Conservation (phyloP, 306 rosid species). For the Castanea mollissima region DNA sequence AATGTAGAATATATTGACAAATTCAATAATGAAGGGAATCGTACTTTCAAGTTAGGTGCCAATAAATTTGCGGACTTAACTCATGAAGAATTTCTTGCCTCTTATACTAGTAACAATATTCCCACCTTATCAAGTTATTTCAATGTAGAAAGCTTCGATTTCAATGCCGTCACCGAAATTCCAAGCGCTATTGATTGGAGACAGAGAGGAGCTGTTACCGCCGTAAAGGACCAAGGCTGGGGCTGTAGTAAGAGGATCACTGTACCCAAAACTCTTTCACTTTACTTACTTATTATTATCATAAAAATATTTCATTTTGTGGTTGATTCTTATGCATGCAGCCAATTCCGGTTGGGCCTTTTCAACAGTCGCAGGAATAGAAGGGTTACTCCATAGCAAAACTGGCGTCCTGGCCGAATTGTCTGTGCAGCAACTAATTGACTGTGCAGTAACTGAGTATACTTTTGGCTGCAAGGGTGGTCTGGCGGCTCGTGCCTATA, state of each 20-base stretch:
- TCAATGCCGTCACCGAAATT: background rate
- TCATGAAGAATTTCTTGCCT: slow-evolving; percentile 37
- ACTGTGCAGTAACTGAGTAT: background rate
- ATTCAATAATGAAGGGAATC: slow-evolving; percentile 30
- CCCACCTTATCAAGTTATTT: background rate
- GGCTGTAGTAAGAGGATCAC: slow-evolving; percentile 25
- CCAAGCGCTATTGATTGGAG: slow-evolving; percentile 40
- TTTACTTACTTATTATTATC: background rate
- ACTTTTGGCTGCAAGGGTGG: background rate
- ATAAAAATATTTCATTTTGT: background rate
- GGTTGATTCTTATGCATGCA: background rate
- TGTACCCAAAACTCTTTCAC: no score
- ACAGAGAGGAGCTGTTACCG: slow-evolving; percentile 35
- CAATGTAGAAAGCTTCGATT: background rate
- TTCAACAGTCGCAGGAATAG: slow-evolving; percentile 35
- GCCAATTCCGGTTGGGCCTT: slow-evolving; percentile 42
- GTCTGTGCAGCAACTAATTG: slow-evolving; percentile 38
- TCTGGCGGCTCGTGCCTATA: background rate
- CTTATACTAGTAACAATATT: slow-evolving; percentile 24
- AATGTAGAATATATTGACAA: slow-evolving; percentile 35
- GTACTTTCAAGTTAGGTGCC: slow-evolving; percentile 30
- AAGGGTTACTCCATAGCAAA: slow-evolving; percentile 25
- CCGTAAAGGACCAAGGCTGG: slow-evolving; percentile 30
- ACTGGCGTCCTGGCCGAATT: slow-evolving; percentile 16
- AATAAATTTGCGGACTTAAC: slow-evolving; percentile 40